Evolutionary conservation across 495 filamentous ascomycete species (phyloP), one percentile per base, ranked within the genome.

Genomic region (Trichoderma virens): DNA sequence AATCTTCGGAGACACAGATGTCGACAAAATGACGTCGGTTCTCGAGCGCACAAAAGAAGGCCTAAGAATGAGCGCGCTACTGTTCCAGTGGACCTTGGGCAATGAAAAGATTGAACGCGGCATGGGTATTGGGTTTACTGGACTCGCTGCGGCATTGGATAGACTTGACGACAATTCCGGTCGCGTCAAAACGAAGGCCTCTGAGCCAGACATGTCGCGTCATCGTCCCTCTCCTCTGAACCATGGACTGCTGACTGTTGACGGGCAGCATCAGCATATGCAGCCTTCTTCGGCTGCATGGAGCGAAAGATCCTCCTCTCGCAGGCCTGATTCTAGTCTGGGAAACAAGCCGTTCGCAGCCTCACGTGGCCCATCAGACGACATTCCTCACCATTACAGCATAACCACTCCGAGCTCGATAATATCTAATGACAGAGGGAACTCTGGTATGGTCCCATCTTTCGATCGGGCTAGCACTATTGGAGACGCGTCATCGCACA

Each of bases 61-160:
- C 18, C 59, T 79, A 31, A 73, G 70, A 59, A 76, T 77, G 73
- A 80, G 75, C 70, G 69, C 78, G 0, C 69, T 78, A 13, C 69
- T 82, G 27, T 79, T 79, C 65, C 72, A 78, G 45, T 82, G 79
- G 78, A 73, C 71, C 20, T 65, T 80, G 3, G 74, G 76, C 7
- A 74, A 75, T 39, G 73, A 65, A 27, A 77, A 45, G 35, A 62
- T 62, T n/a, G 61, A 62, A 18, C 35, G 61, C 35, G 20, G 20
- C 8, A 41, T 77, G 31, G 74, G 77, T 16, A 80, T 80, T 60
- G 79, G 79, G 28, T 82, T 78, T 66, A 79, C 78, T 3, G 79
- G 74, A 8, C 72, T 82, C 13, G 76, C 75, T 2, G 79, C 79
- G 9, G 78, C 79, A 20, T 72, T 82, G 0, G 73, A 77, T 7